These are phyloP conservation scores for Leccinum broughii DNA, from an alignment of 768 basidiomycete species.

Conservation along the genomic window DNA sequence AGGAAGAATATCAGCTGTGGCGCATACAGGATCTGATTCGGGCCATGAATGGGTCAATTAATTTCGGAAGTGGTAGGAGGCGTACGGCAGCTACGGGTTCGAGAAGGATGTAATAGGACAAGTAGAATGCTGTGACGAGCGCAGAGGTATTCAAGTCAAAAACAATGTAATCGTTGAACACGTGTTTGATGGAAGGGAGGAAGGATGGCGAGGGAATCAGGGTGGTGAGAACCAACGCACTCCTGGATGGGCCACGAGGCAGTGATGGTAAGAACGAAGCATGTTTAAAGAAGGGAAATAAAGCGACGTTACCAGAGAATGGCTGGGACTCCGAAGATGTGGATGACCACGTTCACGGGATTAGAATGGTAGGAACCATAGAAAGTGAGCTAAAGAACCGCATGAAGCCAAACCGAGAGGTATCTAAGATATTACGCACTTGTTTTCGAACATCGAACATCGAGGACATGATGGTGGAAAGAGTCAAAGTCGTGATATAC, in stretches of 20 bases:
- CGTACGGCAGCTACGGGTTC: constrained; percentile 87
- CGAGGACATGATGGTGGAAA: constrained; percentile 37
- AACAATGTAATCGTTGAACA: constrained; percentile 59
- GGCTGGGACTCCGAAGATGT: constrained; percentile 81
- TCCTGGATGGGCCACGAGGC: constrained; percentile 43
- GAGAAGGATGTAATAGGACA: constrained; percentile 75
- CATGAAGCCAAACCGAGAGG: constrained; percentile 5
- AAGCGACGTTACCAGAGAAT: constrained; percentile 65
- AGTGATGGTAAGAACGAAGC: constrained; percentile 7
- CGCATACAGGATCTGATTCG: constrained; percentile 70
- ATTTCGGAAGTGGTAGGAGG: constrained; percentile 12
- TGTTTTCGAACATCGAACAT: constrained; percentile 73
- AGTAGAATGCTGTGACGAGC: constrained; percentile 56
- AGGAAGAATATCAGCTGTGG: constrained; percentile 68
- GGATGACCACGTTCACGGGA: constrained; percentile 79
- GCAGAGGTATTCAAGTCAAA: constrained; percentile 72
- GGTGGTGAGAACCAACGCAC: constrained; percentile 53
- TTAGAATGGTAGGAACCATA: constrained; percentile 93
- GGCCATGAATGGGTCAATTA: constrained; percentile 3
- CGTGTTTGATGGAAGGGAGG: constrained; percentile 53
- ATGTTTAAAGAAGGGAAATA: constrained; percentile 11
- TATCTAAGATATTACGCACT: constrained; percentile 37
- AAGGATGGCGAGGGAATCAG: constrained; percentile 52
- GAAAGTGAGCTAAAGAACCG: constrained; percentile 68
- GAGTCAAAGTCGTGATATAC: not conserved